These are phyloP conservation scores for Pseudonitzschia pungens DNA, from an alignment of 108 stramenopile species.

Conservation along the genomic window DNA sequence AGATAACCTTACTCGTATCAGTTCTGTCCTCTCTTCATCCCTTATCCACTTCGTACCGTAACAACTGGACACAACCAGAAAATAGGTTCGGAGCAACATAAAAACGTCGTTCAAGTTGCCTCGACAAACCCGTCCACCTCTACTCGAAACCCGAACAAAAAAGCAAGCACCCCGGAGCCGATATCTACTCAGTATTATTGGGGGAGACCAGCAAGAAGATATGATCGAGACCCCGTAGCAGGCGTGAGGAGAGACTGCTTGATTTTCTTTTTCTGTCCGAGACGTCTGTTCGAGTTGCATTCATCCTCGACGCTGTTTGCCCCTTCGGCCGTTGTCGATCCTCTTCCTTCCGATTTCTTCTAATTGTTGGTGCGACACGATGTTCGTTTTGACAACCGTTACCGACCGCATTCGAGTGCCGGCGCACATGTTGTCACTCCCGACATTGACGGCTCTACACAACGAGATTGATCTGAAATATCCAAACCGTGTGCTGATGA, in stretches of 20 bases:
- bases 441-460: conserved; percentile 61
- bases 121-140: too few species aligned
- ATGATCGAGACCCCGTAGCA: conserved; percentile 12
- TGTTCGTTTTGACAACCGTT: conserved; percentile 76
- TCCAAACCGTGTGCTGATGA: conserved; percentile 81
- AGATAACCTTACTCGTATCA: too few species aligned
- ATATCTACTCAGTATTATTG: neutral
- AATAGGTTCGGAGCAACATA: too few species aligned
- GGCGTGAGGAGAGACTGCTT: neutral
- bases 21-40: too few species aligned
- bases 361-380: conserved; percentile 1
- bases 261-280: neutral
- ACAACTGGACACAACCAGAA: too few species aligned
- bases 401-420: conserved; percentile 78
- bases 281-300: neutral
- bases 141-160: too few species aligned
- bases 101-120: too few species aligned
- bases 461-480: conserved; percentile 78
- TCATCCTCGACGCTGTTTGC: neutral
- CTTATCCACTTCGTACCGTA: too few species aligned
- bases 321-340: neutral
- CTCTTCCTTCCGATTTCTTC: neutral
- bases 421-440: conserved; percentile 56
- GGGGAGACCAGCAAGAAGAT: neutral
- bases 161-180: neutral